Evolutionary conservation across 768 basidiomycete genomes (phyloP).

Genomic region (Leucogyrophana mollusca): DNA sequence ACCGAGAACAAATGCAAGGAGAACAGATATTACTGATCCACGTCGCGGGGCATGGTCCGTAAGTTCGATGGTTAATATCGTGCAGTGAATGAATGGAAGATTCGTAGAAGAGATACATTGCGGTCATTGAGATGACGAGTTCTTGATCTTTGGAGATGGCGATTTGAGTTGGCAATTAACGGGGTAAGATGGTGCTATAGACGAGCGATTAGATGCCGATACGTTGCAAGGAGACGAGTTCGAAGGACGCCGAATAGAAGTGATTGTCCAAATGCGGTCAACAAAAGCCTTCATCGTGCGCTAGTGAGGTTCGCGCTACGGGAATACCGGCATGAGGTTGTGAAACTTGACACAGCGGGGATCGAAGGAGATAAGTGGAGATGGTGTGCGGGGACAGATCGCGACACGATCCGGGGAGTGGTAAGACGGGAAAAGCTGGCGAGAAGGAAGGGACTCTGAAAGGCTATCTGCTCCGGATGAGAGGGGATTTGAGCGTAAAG

Average conservation of each 20-base stretch:
- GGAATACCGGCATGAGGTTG: constrained; percentile 63
- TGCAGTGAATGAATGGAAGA: constrained; percentile 17
- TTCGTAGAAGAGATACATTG: constrained; percentile 27
- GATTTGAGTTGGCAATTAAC: constrained; percentile 18
- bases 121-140: constrained; percentile 23
- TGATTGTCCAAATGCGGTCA: neutral
- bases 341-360: constrained; percentile 51
- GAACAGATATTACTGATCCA: constrained; percentile 24
- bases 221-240: constrained; percentile 13
- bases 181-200: constrained; percentile 6
- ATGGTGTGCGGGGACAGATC: constrained; percentile 30
- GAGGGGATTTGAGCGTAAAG: constrained; percentile 49
- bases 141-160: neutral
- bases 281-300: constrained; percentile 11
- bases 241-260: constrained; percentile 8
- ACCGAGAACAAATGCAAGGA: constrained; percentile 14
- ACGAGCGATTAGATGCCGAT: constrained; percentile 25
- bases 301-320: constrained; percentile 17
- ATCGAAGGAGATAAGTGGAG: constrained; percentile 38
- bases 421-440: constrained; percentile 26
- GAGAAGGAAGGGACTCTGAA: constrained; percentile 12
- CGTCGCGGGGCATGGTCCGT: constrained; percentile 28
- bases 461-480: constrained; percentile 21
- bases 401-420: constrained; percentile 19
- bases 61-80: constrained; percentile 17